Evolutionary conservation across 2,329 filamentous ascomycete species (phyloP).

Genomic region (Colletotrichum sp.): DNA sequence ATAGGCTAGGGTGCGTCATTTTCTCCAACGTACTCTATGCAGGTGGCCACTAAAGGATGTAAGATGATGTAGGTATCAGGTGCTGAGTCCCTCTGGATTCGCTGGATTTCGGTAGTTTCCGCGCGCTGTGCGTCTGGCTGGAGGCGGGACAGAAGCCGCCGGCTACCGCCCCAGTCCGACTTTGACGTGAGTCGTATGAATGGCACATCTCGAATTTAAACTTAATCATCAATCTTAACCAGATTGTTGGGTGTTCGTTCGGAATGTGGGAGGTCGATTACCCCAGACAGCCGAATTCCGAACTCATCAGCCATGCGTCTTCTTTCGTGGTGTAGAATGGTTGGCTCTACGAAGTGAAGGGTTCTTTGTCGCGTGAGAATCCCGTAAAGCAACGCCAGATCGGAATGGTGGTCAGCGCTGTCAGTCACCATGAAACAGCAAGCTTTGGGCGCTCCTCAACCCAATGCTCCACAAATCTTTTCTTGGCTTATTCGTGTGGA

Average conservation of each 20-base stretch:
- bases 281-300: neutral
- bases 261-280: neutral
- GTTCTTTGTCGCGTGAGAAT: neutral
- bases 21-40: neutral
- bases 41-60: neutral
- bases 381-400: neutral
- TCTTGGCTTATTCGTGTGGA: neutral
- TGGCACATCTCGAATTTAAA: neutral
- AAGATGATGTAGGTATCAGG: neutral
- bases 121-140: neutral
- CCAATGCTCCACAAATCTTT: neutral
- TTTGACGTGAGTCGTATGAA: neutral
- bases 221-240: neutral
- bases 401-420: neutral
- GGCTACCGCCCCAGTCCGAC: neutral
- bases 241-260: neutral
- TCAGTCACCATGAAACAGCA: neutral
- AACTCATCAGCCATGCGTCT: neutral
- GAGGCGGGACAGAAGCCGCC: neutral
- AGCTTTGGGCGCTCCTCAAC: neutral
- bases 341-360: neutral
- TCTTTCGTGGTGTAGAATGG: neutral
- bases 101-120: neutral
- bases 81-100: neutral
- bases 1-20: conserved; percentile 13